Conservation (phyloP, 306 rosid species). For the Lotus japonicus region DNA sequence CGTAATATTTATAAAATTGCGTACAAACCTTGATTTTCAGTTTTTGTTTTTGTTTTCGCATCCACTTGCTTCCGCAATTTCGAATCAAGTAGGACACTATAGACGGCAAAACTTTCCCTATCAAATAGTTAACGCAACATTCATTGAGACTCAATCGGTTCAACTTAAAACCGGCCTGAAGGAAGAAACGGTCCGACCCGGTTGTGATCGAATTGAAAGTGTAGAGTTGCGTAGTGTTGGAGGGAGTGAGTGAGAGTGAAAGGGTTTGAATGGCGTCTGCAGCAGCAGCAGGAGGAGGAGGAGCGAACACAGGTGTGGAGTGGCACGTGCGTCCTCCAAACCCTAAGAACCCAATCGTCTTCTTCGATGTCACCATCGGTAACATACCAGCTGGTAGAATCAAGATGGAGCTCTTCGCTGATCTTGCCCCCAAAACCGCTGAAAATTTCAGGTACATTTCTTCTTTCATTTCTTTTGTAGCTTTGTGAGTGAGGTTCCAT, state of each 20-base stretch:
- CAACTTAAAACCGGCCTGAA: too few relatives aligned
- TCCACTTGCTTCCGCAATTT: too few relatives aligned
- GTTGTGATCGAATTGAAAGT: not conserved
- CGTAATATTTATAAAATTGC: too few relatives aligned
- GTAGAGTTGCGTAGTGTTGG: not conserved
- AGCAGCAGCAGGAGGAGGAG: too few relatives aligned
- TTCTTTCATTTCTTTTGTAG: not conserved
- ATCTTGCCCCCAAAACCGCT: slow-evolving; percentile 83
- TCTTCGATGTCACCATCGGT: slow-evolving; percentile 96
- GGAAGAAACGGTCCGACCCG: not conserved
- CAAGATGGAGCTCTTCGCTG: slow-evolving; percentile 99
- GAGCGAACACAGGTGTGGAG: slow-evolving; percentile 39
- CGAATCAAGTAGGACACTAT: too few relatives aligned
- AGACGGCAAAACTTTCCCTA: too few relatives aligned
- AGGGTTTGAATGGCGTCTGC: slow-evolving; percentile 48
- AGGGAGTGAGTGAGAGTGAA: not conserved
- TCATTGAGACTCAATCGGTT: too few relatives aligned
- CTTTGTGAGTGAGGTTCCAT: not conserved
- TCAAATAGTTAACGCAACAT: too few relatives aligned
- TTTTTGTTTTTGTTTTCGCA: too few relatives aligned
- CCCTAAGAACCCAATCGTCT: slow-evolving; percentile 95
- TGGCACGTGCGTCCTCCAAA: slow-evolving; percentile 98
- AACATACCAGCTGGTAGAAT: slow-evolving; percentile 95
- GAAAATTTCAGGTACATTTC: slow-evolving; percentile 69
- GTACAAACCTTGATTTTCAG: too few relatives aligned